Base-by-base conservation (phyloP, 139 green algal genomes). In the Parachlorella kessleri region DNA sequence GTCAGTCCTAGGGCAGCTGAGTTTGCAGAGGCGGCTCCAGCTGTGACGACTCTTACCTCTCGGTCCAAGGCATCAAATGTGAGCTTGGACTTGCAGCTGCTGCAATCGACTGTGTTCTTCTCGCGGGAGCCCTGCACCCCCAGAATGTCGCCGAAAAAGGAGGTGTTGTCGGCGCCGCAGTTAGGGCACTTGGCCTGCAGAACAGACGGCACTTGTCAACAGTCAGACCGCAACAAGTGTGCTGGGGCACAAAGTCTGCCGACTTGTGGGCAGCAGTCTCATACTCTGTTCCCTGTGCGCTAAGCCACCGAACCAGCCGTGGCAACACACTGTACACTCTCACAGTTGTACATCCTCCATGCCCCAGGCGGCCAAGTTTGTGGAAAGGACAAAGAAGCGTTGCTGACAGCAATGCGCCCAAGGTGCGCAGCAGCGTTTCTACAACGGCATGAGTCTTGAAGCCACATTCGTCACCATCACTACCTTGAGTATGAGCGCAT, bases 111-210 rank as follows among this genome's bases (percentile, higher is more conserved):
- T 1, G 70, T 38, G 48, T 91, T 96, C 53, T 79, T 66, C n/a
- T 90, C 88, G 3, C 89, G 82, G 76, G 77, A 1, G 26, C 93
- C 94, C 6, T 86, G 32, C 7, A 98, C 88, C 0, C 86, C 94
- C 37, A 98, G 84, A 33, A 98, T 93, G 39, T 96, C 91, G 0
- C 94, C 94, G 85, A 98, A 98, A 85, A 95, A 98, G 6, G 88
- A 89, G 69, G 81, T 86, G 79, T 90, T 93, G 30, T 91, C 74
- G 0, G 86, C 84, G 66, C 87, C 86, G 82, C 94, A 98, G 80
- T 92, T 93, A 70, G 94, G 93, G 88, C 94, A 98, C 24, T 85
- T 79, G 1, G 88, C 86, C 79, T 84, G 73, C 66, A 48, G 1
- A n/a, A n/a, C n/a, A n/a, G n/a, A n/a, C n/a, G n/a, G n/a, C n/a